phyloP scores from a whole-genome alignment of 352 stramenopile genomes.

The Phytophthora pinifolia region DNA sequence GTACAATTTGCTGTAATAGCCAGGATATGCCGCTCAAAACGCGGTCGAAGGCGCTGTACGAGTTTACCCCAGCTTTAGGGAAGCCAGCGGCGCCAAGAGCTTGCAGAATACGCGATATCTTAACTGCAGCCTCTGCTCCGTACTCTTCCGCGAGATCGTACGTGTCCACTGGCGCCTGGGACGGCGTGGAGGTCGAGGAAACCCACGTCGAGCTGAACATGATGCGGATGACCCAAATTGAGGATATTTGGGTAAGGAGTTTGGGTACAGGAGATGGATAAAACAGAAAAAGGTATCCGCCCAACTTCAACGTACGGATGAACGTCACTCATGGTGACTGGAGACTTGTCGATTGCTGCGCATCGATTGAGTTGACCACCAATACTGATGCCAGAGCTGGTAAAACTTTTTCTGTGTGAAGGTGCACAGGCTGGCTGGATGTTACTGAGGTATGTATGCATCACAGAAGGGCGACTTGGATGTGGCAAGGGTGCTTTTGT shows the following conservation, averaged over 20 bases:
- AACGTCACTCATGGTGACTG: too few species aligned
- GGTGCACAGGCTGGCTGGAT: too few species aligned
- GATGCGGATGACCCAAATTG: constrained; percentile 1
- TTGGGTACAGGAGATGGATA: too few species aligned
- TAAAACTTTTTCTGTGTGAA: too few species aligned
- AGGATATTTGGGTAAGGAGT: constrained; percentile 4
- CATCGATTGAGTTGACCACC: too few species aligned
- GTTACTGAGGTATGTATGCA: too few species aligned
- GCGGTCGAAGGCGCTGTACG: constrained; percentile 65
- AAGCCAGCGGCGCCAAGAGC: constrained; percentile 44
- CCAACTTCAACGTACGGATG: too few species aligned
- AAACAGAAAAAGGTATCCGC: too few species aligned
- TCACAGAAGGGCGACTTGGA: too few species aligned
- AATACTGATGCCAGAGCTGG: too few species aligned
- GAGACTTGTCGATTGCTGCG: too few species aligned
- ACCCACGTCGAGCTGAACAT: constrained; percentile 31
- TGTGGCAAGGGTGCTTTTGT: too few species aligned
- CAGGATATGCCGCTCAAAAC: constrained; percentile 57
- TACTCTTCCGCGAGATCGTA: constrained; percentile 43
- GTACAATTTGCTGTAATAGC: constrained; percentile 61
- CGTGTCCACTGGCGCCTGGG: constrained; percentile 12
- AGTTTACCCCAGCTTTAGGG: constrained; percentile 38
- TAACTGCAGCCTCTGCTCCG: constrained; percentile 31
- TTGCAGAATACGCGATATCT: constrained; percentile 34
- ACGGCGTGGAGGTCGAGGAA: constrained; percentile 5